phyloP scores from a whole-genome alignment of 2,329 filamentous ascomycete species.

The Xylogone sp. region DNA sequence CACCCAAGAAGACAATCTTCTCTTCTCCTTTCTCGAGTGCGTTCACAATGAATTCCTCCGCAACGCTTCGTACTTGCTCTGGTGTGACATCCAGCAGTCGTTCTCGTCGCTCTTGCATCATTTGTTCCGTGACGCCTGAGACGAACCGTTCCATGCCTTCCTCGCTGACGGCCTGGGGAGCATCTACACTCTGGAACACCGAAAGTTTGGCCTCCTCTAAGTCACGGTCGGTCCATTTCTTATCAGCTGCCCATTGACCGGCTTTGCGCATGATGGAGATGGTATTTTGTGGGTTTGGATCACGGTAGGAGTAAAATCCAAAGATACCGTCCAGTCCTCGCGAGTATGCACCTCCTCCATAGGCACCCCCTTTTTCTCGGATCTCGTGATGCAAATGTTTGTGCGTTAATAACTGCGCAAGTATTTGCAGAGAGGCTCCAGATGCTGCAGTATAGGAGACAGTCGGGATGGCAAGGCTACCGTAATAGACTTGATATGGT shows the following conservation, averaged over 20 bases:
- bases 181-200: conserved; percentile 89
- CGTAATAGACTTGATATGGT: conserved; percentile 97
- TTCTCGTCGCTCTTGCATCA: conserved; percentile 82
- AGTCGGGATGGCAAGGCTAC: conserved; percentile 76
- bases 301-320: conserved; percentile 93
- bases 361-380: conserved; percentile 94
- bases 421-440: conserved; percentile 78
- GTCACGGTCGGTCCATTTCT: conserved; percentile 77
- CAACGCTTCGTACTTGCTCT: conserved; percentile 74
- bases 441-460: conserved; percentile 75
- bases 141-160: conserved; percentile 87
- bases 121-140: conserved; percentile 79
- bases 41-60: conserved; percentile 77
- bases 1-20: conserved; percentile 72
- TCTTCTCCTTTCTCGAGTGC: conserved; percentile 55
- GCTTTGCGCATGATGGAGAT: conserved; percentile 79
- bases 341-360: conserved; percentile 86
- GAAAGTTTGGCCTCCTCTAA: conserved; percentile 95
- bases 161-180: conserved; percentile 78
- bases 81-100: conserved; percentile 81
- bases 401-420: conserved; percentile 90
- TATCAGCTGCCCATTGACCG: conserved; percentile 78
- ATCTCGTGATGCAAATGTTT: conserved; percentile 97
- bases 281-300: conserved; percentile 90
- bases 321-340: conserved; percentile 79